These are phyloP conservation scores for Colletotrichum truncatum DNA, from an alignment of 2,329 filamentous ascomycete species.

Conservation along the genomic window DNA sequence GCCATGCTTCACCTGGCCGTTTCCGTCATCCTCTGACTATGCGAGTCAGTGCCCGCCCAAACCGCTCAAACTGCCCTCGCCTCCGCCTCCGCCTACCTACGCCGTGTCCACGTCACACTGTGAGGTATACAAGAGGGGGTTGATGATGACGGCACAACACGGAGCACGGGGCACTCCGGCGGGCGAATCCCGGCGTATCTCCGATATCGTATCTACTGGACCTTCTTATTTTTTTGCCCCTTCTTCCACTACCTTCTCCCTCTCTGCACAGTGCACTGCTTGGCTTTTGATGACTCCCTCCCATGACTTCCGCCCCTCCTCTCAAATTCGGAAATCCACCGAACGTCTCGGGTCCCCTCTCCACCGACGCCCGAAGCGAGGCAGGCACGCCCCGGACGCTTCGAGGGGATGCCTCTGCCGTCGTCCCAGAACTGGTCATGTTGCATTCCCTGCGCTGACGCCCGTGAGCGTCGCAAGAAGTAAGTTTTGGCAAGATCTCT, in stretches of 20 bases:
- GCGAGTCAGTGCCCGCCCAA: slow-evolving; percentile 16
- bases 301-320: neutral
- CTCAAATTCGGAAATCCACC: slow-evolving; percentile 10
- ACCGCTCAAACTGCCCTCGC: neutral
- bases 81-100: slow-evolving; percentile 4
- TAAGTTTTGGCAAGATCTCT: neutral
- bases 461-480: neutral
- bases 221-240: neutral
- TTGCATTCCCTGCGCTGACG: neutral
- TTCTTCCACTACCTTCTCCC: neutral
- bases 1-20: slow-evolving; percentile 21
- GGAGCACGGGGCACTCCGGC: neutral
- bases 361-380: slow-evolving; percentile 5
- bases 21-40: slow-evolving; percentile 17
- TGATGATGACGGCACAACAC: slow-evolving; percentile 20
- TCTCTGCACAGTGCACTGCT: neutral
- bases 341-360: slow-evolving; percentile 5
- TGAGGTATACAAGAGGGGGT: neutral
- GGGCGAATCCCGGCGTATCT: slow-evolving; percentile 28
- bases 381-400: slow-evolving; percentile 13
- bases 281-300: neutral
- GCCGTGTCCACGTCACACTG: slow-evolving; percentile 20
- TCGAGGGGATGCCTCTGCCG: slow-evolving; percentile 16
- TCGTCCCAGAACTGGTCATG: neutral
- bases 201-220: slow-evolving; percentile 30